These are phyloP conservation scores for Heterobasidion occidentale DNA, from an alignment of 1,284 basidiomycete genomes.

Conservation along the genomic window DNA sequence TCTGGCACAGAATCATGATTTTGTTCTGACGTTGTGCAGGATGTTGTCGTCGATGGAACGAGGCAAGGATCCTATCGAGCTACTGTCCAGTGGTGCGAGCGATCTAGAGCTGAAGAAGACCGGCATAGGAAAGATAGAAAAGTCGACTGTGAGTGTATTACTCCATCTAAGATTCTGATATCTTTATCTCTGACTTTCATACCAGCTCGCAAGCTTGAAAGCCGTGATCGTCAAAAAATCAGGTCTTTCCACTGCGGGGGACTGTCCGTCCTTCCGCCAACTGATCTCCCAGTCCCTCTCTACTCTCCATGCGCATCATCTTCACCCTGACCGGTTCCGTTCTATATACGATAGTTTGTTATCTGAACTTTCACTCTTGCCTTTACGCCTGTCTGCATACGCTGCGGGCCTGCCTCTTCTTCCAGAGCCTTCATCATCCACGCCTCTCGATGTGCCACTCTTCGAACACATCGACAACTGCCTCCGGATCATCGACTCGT, in stretches of 20 bases:
- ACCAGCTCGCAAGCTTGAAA: constrained; percentile 5
- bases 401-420: constrained; percentile 33
- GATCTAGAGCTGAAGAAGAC: constrained; percentile 33
- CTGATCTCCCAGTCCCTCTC: constrained; percentile 40
- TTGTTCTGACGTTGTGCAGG: constrained; percentile 34
- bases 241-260: constrained; percentile 17
- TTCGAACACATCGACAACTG: constrained; percentile 45
- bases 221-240: constrained; percentile 29
- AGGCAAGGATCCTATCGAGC: constrained; percentile 39
- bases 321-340: constrained; percentile 24
- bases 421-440: constrained; percentile 17
- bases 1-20: constrained; percentile 34
- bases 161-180: not conserved
- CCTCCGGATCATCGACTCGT: constrained; percentile 53
- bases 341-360: constrained; percentile 26
- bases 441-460: constrained; percentile 21
- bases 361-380: constrained; percentile 29
- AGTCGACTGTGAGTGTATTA: constrained; percentile 28
- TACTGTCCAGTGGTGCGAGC: constrained; percentile 18
- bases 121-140: constrained; percentile 42
- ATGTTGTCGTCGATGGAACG: constrained; percentile 29
- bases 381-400: constrained; percentile 31
- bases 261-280: constrained; percentile 24
- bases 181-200: not conserved
- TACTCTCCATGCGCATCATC: constrained; percentile 28